Conservation (phyloP, 169 alveolate species). For the Eimeria maxima region DNA sequence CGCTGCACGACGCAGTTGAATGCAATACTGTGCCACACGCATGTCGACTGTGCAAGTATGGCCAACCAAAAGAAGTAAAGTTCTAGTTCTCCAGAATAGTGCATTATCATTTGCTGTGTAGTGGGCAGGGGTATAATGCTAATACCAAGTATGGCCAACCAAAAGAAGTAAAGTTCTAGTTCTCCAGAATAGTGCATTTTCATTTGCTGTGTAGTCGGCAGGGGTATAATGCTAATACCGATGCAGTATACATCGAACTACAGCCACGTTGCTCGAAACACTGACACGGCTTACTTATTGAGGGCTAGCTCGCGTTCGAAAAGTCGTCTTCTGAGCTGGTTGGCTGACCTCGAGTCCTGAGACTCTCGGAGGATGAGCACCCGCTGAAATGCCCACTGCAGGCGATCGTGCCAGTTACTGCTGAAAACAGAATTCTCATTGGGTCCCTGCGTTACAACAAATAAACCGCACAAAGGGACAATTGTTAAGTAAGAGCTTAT, state of each 20-base stretch:
- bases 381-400: conserved; percentile 81
- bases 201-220: not conserved
- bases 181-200: not conserved
- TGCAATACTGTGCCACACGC: not conserved
- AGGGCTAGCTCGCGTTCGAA: conserved; percentile 76
- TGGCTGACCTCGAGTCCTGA: conserved; percentile 42
- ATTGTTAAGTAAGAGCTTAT: not conserved
- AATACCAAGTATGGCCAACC: not conserved
- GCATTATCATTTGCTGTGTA: not conserved
- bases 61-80: not conserved
- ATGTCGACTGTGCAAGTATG: not conserved
- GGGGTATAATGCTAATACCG: not conserved
- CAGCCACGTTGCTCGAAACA: not conserved
- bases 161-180: not conserved
- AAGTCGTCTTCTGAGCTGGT: conserved; percentile 72
- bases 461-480: not conserved
- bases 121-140: not conserved
- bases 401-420: conserved; percentile 84
- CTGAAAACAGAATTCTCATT: conserved; percentile 74
- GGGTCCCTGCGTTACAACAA: conserved; percentile 71
- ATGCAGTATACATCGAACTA: not conserved
- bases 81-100: not conserved
- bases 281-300: conserved; percentile 42
- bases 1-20: conserved; percentile 29
- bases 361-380: conserved; percentile 73